Conservation (phyloP, 1,284 basidiomycete species). For the Malassezia brasiliensis region DNA sequence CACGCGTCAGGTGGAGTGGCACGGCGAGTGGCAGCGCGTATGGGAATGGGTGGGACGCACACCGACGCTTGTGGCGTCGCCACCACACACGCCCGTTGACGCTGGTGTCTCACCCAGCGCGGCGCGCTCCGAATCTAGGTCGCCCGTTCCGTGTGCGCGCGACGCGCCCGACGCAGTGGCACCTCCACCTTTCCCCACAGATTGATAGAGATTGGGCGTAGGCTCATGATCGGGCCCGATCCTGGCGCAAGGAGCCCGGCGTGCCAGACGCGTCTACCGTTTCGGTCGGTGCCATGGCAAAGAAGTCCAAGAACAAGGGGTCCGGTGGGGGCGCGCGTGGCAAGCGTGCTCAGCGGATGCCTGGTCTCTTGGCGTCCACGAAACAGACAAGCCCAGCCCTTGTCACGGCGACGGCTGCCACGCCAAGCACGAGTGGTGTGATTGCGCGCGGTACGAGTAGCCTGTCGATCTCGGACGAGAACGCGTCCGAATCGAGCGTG, state of each 20-base stretch:
- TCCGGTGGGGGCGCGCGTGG: too few relatives aligned
- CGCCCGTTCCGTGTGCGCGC: not conserved
- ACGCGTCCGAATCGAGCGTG: not conserved
- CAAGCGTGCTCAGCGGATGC: too few relatives aligned
- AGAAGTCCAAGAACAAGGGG: too few relatives aligned
- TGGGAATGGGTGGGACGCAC: slow-evolving; percentile 52
- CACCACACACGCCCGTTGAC: not conserved
- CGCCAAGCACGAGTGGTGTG: not conserved
- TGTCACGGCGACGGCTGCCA: not conserved
- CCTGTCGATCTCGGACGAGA: not conserved
- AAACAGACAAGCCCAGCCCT: not conserved
- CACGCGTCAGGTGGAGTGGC: slow-evolving; percentile 73
- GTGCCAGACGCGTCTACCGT: not conserved
- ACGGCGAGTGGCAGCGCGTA: slow-evolving; percentile 59
- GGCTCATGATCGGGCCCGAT: not conserved
- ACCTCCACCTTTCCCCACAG: too few relatives aligned
- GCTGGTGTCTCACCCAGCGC: too few relatives aligned
- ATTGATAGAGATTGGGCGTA: too few relatives aligned
- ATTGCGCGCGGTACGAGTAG: not conserved
- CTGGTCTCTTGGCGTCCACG: too few relatives aligned
- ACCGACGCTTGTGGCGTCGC: not conserved
- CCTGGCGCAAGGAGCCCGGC: not conserved
- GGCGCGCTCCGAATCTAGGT: not conserved
- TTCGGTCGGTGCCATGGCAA: too few relatives aligned
- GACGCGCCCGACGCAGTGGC: not conserved